phyloP scores from a whole-genome alignment of 345 rosid species.

The Bruguiera gymnorhiza region DNA sequence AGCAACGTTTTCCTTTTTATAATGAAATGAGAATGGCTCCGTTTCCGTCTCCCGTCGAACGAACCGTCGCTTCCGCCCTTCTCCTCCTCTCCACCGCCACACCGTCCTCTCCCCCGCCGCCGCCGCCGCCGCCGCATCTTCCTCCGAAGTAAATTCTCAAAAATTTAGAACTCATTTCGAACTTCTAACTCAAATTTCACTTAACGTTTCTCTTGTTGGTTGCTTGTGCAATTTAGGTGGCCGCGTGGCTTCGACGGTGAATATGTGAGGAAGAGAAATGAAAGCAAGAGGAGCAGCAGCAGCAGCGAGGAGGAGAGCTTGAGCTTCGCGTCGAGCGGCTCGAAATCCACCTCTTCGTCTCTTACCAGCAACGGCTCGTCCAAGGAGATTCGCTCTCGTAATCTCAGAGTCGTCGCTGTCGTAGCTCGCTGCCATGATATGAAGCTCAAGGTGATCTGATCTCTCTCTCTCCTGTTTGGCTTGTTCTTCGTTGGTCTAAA shows the following conservation, averaged over 20 bases:
- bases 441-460: conserved; percentile 52
- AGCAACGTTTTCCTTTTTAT: conserved; percentile 9
- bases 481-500: neutral
- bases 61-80: conserved; percentile 70
- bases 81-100: conserved; percentile 53
- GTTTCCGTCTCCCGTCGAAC: conserved; percentile 67
- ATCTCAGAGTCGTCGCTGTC: conserved; percentile 32
- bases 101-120: conserved; percentile 29
- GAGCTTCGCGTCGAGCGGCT: conserved; percentile 34
- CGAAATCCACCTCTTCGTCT: conserved; percentile 38
- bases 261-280: conserved; percentile 1
- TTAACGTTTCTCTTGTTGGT: neutral
- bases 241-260: conserved; percentile 20
- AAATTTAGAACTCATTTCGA: neutral
- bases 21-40: conserved; percentile 27
- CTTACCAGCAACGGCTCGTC: conserved; percentile 42
- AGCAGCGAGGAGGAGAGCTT: conserved; percentile 33
- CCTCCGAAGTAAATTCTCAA: conserved; percentile 32
- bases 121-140: conserved; percentile 22
- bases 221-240: conserved; percentile 12
- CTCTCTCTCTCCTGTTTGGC: conserved; percentile 8
- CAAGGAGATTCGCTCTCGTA: conserved; percentile 23
- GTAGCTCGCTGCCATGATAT: conserved; percentile 34
- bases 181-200: neutral
- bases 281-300: conserved; percentile 17